A percentile compares a stretch with the other conserved stretches of the same genome.
These are phyloP conservation scores for Tephrocybe sp. DNA, from an alignment of 768 basidiomycete species.

Conservation along the genomic window DNA sequence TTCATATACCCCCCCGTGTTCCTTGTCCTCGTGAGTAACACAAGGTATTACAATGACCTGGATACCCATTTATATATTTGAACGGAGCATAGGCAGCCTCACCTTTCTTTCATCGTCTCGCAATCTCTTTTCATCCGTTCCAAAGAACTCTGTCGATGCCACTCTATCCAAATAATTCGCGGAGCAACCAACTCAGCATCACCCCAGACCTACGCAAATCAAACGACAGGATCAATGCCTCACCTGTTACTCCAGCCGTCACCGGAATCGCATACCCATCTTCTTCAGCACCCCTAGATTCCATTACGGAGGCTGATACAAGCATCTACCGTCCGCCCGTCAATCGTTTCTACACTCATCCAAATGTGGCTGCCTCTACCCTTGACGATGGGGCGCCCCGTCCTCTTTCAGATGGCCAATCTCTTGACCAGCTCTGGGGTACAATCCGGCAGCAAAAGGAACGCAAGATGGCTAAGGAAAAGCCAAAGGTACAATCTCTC, in stretches of 20 bases:
- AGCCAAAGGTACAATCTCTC: conserved; percentile 70
- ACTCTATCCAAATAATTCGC: conserved; percentile 21
- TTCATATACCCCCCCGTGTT: conserved; percentile 23
- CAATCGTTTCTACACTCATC: conserved; percentile 33
- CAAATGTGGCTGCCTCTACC: conserved; percentile 39
- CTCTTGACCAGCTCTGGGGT: conserved; percentile 65
- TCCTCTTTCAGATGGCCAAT: conserved; percentile 38
- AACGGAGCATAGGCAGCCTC: conserved; percentile 8
- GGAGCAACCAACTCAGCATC: conserved; percentile 25
- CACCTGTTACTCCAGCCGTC: conserved; percentile 46
- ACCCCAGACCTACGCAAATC: conserved; percentile 16
- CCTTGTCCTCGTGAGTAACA: conserved; percentile 43
- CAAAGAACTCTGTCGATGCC: conserved; percentile 22
- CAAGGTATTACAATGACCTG: conserved; percentile 22
- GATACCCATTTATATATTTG: conserved; percentile 17
- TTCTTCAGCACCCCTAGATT: conserved; percentile 34
- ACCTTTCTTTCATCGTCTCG: too few species aligned
- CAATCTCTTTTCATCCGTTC: conserved; percentile 12
- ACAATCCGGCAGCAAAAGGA: conserved; percentile 66
- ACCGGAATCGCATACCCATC: conserved; percentile 50
- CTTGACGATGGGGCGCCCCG: conserved; percentile 39
- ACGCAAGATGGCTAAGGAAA: conserved; percentile 63
- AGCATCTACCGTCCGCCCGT: conserved; percentile 23
- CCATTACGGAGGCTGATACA: conserved; percentile 34
- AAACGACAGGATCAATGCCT: conserved; percentile 25